Percentiles rank a stretch among this genome's conserved stretches.
These are phyloP conservation scores for Paramecium primaurelia DNA, from an alignment of 73 alveolate species.

Conservation along the genomic window DNA sequence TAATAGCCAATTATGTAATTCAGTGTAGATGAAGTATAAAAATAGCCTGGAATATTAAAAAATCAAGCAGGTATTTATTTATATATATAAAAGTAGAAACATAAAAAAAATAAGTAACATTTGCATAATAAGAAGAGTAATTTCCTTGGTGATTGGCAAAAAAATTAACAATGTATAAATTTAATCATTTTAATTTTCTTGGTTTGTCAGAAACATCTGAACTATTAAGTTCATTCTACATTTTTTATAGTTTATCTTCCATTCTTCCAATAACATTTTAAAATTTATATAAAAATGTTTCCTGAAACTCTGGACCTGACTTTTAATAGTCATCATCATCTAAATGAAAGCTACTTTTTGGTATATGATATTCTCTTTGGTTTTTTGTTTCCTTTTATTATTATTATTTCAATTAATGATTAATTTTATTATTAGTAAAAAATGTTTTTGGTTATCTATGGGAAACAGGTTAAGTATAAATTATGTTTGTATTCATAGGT, in stretches of 20 bases:
- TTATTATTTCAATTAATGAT: background rate
- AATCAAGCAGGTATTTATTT: background rate
- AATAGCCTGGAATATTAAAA: background rate
- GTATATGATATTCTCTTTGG: background rate
- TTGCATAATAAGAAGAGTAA: background rate
- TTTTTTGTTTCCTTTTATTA: background rate
- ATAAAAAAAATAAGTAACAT: background rate
- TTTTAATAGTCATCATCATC: background rate
- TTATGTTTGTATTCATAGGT: background rate
- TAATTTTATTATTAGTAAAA: conserved; percentile 16
- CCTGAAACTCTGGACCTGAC: background rate
- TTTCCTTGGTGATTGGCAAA: background rate
- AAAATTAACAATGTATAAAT: background rate
- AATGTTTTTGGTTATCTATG: conserved; percentile 30
- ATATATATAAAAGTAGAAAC: background rate
- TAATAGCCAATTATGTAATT: background rate
- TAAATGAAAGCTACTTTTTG: background rate
- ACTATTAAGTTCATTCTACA: conserved; percentile 10
- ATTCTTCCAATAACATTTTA: conserved; percentile 37
- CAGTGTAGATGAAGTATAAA: background rate
- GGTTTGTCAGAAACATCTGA: background rate
- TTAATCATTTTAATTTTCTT: conserved; percentile 15
- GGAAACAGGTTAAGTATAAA: background rate
- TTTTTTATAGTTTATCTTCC: conserved; percentile 23
- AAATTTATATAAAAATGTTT: background rate